phyloP scores from a whole-genome alignment of 2,329 filamentous ascomycete species.

The Phialophora macrospora region DNA sequence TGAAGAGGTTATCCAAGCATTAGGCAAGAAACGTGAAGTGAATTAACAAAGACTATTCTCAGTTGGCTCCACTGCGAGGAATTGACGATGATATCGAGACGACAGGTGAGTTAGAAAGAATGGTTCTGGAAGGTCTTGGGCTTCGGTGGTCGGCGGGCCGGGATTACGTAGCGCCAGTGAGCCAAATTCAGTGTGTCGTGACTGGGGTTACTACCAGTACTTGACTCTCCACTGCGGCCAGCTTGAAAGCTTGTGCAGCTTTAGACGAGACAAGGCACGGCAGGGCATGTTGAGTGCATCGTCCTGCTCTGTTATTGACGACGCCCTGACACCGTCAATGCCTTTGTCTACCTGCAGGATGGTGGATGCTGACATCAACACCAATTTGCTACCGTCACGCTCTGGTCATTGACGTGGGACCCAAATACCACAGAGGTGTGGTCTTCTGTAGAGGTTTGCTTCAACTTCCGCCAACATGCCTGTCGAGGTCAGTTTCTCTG shows the following conservation, averaged over 20 bases:
- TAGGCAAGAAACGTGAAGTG: constrained; percentile 8
- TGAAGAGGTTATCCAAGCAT: constrained; percentile 24
- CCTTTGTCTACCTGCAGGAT: background rate
- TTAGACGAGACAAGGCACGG: background rate
- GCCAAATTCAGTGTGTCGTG: no score
- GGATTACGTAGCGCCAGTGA: constrained; percentile 18
- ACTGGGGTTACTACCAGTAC: no score
- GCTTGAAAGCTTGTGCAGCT: constrained; percentile 3
- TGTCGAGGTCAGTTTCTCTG: constrained; percentile 58
- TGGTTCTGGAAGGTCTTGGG: constrained; percentile 22
- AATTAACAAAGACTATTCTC: constrained; percentile 1
- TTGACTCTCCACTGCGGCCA: background rate
- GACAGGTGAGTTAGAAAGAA: constrained; percentile 8
- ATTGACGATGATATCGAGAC: constrained; percentile 9
- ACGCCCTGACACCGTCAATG: background rate
- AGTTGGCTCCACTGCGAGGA: constrained; percentile 14
- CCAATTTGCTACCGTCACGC: background rate
- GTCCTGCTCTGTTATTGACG: background rate
- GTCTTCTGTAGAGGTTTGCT: background rate
- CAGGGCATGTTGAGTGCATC: background rate
- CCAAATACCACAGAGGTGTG: background rate
- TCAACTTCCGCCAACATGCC: constrained; percentile 20
- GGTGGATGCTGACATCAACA: background rate
- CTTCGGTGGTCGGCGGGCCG: constrained; percentile 17
- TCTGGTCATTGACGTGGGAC: background rate